Evolutionary conservation across 1,139 yeast genomes (phyloP).

Genomic region (Kodamaea anthophila): DNA sequence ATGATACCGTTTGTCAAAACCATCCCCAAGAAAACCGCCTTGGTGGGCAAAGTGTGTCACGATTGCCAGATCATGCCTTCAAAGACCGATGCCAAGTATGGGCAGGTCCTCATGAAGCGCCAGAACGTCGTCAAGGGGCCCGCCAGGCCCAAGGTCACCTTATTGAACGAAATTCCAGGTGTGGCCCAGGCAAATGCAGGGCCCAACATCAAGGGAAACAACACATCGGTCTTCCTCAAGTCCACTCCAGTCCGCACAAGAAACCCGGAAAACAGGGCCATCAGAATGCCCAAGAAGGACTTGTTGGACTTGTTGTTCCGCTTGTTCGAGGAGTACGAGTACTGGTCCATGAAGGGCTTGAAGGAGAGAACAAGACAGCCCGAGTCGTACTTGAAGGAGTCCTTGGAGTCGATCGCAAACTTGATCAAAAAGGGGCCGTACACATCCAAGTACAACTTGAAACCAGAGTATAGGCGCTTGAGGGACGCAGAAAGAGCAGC

Average conservation of each 20-base stretch:
- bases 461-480: slow-evolving; percentile 81
- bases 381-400: slow-evolving; percentile 85
- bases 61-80: slow-evolving; percentile 89
- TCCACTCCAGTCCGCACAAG: slow-evolving; percentile 27
- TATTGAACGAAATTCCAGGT: slow-evolving; percentile 80
- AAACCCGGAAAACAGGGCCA: slow-evolving; percentile 77
- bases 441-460: slow-evolving; percentile 83
- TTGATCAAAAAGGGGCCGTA: slow-evolving; percentile 94
- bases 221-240: slow-evolving; percentile 56
- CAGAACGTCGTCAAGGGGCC: slow-evolving; percentile 40
- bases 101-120: slow-evolving; percentile 41
- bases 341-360: slow-evolving; percentile 92
- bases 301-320: slow-evolving; percentile 82
- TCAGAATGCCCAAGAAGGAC: slow-evolving; percentile 90
- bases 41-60: slow-evolving; percentile 84
- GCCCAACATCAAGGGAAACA: slow-evolving; percentile 66
- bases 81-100: slow-evolving; percentile 63
- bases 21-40: slow-evolving; percentile 77
- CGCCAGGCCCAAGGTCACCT: slow-evolving; percentile 66
- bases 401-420: slow-evolving; percentile 82
- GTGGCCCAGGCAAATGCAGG: slow-evolving; percentile 82
- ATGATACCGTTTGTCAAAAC: slow-evolving; percentile 71
- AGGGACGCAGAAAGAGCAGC: slow-evolving; percentile 74
- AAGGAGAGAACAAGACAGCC: slow-evolving; percentile 96
- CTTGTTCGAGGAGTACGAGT: slow-evolving; percentile 89